phyloP scores from a whole-genome alignment of 2,329 filamentous ascomycete genomes.

The Xylariales sp. region DNA sequence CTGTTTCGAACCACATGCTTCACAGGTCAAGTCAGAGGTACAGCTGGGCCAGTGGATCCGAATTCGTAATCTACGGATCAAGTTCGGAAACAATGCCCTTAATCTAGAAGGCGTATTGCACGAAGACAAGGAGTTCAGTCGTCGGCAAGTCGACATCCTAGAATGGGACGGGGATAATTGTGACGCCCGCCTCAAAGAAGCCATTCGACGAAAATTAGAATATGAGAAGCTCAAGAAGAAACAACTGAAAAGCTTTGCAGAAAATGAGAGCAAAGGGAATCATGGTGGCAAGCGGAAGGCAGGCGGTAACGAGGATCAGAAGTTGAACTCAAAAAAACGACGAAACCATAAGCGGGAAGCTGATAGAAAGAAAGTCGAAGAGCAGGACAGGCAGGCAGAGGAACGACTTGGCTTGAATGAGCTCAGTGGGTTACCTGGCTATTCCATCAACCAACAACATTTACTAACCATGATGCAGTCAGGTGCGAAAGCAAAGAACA shows the following conservation, averaged over 20 bases:
- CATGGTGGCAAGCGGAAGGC: conserved; percentile 41
- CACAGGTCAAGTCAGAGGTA: conserved; percentile 66
- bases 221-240: conserved; percentile 63
- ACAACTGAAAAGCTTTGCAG: conserved; percentile 41
- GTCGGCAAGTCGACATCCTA: conserved; percentile 69
- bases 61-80: conserved; percentile 79
- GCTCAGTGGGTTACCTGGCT: conserved; percentile 40
- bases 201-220: conserved; percentile 71
- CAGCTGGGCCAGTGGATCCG: conserved; percentile 70
- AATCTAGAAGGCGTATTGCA: conserved; percentile 80
- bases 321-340: conserved; percentile 43
- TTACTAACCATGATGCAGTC: conserved; percentile 52
- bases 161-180: conserved; percentile 56
- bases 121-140: conserved; percentile 63
- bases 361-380: conserved; percentile 41
- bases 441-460: background rate
- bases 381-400: conserved; percentile 47
- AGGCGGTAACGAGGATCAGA: conserved; percentile 33
- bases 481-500: conserved; percentile 59
- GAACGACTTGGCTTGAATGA: conserved; percentile 50
- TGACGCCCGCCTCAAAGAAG: conserved; percentile 64
- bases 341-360: conserved; percentile 48
- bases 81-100: conserved; percentile 60
- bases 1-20: conserved; percentile 75
- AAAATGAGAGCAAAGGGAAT: conserved; percentile 21